A percentile compares a stretch with the other conserved stretches of the same genome.
These are phyloP conservation scores for Larix sibirica DNA, from an alignment of 83 land plant genomes.

Conservation along the genomic window DNA sequence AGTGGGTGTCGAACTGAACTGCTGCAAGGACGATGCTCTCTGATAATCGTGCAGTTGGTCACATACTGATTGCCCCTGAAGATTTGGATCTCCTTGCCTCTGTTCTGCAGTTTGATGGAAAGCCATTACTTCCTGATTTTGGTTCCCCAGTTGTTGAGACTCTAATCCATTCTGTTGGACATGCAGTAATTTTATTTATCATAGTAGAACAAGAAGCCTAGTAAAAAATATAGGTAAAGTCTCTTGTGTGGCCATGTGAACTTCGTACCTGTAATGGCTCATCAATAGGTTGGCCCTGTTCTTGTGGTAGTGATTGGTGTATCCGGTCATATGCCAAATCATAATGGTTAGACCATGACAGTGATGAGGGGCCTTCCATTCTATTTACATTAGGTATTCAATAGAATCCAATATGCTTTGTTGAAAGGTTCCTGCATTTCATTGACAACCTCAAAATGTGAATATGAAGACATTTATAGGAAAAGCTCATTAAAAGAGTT, in stretches of 20 bases:
- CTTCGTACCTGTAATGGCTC: background rate
- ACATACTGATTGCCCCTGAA: background rate
- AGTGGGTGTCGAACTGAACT: background rate
- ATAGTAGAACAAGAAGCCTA: background rate
- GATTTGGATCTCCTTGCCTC: background rate
- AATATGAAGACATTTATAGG: background rate
- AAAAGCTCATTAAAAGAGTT: background rate
- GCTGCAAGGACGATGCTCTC: background rate
- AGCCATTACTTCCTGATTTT: background rate
- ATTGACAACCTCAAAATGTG: background rate
- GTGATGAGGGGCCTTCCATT: background rate
- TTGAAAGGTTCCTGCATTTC: background rate
- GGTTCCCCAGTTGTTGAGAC: background rate
- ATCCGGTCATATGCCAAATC: background rate
- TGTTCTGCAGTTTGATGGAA: constrained; percentile 12
- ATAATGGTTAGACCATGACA: background rate
- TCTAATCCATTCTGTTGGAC: background rate
- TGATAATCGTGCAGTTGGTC: background rate
- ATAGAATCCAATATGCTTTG: background rate
- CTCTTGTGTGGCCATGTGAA: background rate
- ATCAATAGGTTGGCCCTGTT: background rate
- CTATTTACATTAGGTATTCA: background rate
- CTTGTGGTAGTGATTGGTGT: background rate
- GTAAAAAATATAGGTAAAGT: background rate
- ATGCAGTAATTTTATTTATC: background rate